These are phyloP conservation scores for Cephaloascus fragrans DNA, from an alignment of 805 yeast species.

Conservation along the genomic window DNA sequence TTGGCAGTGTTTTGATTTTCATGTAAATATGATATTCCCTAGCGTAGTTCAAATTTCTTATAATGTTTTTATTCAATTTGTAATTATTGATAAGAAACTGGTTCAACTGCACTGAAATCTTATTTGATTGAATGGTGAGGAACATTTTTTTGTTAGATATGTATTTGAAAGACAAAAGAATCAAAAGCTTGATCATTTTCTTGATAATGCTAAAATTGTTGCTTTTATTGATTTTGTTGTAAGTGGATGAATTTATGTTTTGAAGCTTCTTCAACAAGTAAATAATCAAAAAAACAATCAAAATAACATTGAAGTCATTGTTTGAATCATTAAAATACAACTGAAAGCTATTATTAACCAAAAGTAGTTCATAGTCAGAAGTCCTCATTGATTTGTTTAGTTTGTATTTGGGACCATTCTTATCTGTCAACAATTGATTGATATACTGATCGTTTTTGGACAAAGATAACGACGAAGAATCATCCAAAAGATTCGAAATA, in stretches of 20 bases:
- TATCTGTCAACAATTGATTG: too few species aligned
- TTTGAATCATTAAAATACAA: neutral
- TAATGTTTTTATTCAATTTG: slow-evolving; percentile 24
- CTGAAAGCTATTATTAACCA: neutral
- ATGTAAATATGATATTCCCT: slow-evolving; percentile 21
- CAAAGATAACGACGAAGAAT: slow-evolving; percentile 22
- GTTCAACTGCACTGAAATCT: slow-evolving; percentile 13
- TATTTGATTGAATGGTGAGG: slow-evolving; percentile 13
- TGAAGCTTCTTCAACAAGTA: slow-evolving; percentile 14
- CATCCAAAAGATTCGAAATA: slow-evolving; percentile 27
- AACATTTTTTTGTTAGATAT: slow-evolving; percentile 16
- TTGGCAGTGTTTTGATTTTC: slow-evolving; percentile 1
- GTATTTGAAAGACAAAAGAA: slow-evolving; percentile 4
- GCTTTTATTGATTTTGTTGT: neutral
- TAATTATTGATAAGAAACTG: slow-evolving; percentile 22
- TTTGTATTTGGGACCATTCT: too few species aligned
- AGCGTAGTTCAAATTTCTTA: slow-evolving; percentile 17
- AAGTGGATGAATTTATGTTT: neutral
- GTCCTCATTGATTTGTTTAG: too few species aligned
- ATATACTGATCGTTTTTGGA: slow-evolving; percentile 30
- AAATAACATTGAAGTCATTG: slow-evolving; percentile 5
- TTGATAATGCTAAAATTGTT: neutral
- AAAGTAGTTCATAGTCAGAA: too few species aligned
- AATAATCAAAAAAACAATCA: slow-evolving; percentile 16
- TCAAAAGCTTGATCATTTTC: neutral